Percentiles rank a stretch among this genome's conserved stretches.
phyloP scores from a whole-genome alignment of 306 rosid species.

The Fragaria vesca region DNA sequence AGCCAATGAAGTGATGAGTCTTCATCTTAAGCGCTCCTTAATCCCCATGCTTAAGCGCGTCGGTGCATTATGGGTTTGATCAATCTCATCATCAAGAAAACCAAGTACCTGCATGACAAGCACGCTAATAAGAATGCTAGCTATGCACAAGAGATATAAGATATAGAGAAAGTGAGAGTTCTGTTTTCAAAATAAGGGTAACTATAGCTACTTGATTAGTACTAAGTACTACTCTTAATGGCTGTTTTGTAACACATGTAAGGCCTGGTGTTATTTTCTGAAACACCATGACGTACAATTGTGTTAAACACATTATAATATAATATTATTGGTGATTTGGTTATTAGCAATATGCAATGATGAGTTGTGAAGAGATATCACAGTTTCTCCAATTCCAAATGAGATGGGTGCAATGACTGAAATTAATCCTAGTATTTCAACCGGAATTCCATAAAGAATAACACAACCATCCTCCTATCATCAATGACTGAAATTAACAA shows the following conservation, averaged over 20 bases:
- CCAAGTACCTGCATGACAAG: not conserved
- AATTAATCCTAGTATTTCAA: no score
- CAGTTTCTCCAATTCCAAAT: no score
- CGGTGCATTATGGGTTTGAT: conserved; percentile 84
- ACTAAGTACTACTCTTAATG: not conserved
- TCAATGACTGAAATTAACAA: no score
- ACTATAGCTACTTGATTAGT: not conserved
- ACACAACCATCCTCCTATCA: no score
- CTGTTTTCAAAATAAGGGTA: not conserved
- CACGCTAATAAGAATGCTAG: not conserved
- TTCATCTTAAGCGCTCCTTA: conserved; percentile 74
- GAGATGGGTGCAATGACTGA: no score
- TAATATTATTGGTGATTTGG: no score
- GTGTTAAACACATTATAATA: not conserved
- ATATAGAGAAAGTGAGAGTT: not conserved
- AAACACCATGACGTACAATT: not conserved
- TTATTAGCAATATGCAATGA: no score
- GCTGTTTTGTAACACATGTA: not conserved
- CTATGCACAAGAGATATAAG: not conserved
- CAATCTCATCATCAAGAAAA: not conserved
- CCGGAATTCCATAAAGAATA: no score
- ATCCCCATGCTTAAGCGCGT: conserved; percentile 85
- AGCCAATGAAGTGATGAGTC: conserved; percentile 87
- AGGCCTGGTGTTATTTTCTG: not conserved
- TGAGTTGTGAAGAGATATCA: no score